Percentiles rank a stretch among this genome's conserved stretches.
Conservation (phyloP, 495 filamentous ascomycete species). For the Penicillium chermesinum region DNA sequence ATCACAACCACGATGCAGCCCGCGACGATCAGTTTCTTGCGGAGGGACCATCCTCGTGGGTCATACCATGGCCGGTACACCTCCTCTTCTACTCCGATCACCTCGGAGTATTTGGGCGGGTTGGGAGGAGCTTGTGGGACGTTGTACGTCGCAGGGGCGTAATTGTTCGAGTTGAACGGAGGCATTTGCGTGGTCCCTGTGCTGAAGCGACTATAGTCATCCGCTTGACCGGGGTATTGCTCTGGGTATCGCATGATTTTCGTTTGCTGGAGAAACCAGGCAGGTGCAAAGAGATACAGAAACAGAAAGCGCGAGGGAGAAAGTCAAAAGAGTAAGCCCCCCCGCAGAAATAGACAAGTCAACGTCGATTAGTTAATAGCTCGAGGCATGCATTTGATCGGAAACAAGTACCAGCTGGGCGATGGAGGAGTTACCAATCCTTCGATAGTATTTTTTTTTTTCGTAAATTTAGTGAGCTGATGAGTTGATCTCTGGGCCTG, state of each 20-base stretch:
- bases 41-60: conserved; percentile 19
- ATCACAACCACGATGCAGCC: conserved; percentile 33
- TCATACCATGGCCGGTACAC: conserved; percentile 5
- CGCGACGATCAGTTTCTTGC: conserved; percentile 19
- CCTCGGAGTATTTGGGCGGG: conserved; percentile 7
- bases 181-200: conserved; percentile 4
- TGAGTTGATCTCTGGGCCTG: too few relatives aligned
- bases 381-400: too few relatives aligned
- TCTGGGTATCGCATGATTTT: conserved; percentile 3
- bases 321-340: too few relatives aligned
- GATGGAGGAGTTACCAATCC: too few relatives aligned
- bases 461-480: too few relatives aligned
- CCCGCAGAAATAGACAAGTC: too few relatives aligned
- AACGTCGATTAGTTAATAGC: too few relatives aligned
- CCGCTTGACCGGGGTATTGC: background rate
- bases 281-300: background rate
- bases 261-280: too few relatives aligned
- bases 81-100: background rate
- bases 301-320: background rate
- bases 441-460: too few relatives aligned
- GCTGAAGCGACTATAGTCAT: conserved; percentile 10
- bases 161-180: background rate
- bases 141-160: background rate
- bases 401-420: too few relatives aligned
- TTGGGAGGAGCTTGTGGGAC: background rate